Percentiles rank a stretch among this genome's conserved stretches.
Evolutionary conservation across 2,329 filamentous ascomycete species (phyloP).

Genomic region (Paracamarosporium sp.): DNA sequence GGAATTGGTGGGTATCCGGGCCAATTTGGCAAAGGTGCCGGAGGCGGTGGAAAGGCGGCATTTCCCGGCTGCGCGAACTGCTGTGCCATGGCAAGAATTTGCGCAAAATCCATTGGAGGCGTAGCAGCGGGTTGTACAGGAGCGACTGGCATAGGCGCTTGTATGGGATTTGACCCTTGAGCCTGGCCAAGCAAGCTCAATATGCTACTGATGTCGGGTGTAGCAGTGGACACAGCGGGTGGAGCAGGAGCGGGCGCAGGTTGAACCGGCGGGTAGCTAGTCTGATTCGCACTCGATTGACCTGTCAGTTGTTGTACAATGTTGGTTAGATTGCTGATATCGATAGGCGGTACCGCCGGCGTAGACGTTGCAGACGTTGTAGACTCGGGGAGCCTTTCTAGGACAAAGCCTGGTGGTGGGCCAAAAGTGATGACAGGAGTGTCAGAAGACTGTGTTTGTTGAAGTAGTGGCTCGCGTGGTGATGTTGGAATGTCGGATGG

Average conservation of each 20-base stretch:
- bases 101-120: constrained; percentile 6
- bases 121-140: neutral
- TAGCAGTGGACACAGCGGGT: constrained; percentile 20
- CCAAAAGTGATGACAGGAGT: constrained; percentile 47
- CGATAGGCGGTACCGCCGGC: constrained; percentile 15
- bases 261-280: constrained; percentile 26
- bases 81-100: constrained; percentile 7
- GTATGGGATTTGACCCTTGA: constrained; percentile 22
- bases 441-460: constrained; percentile 25
- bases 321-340: constrained; percentile 34
- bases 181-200: constrained; percentile 29
- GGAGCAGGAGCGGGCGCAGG: constrained; percentile 8
- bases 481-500: constrained; percentile 54
- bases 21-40: constrained; percentile 1
- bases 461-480: constrained; percentile 53
- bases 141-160: constrained; percentile 13
- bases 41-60: constrained; percentile 8
- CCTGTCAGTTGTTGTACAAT: constrained; percentile 35
- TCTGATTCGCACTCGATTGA: constrained; percentile 16
- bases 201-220: constrained; percentile 33
- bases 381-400: constrained; percentile 30
- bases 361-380: constrained; percentile 14
- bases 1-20: constrained; percentile 11
- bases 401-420: constrained; percentile 33
- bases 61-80: neutral